These are phyloP conservation scores for Croton setiger DNA, from an alignment of 441 rosid species.

Conservation along the genomic window DNA sequence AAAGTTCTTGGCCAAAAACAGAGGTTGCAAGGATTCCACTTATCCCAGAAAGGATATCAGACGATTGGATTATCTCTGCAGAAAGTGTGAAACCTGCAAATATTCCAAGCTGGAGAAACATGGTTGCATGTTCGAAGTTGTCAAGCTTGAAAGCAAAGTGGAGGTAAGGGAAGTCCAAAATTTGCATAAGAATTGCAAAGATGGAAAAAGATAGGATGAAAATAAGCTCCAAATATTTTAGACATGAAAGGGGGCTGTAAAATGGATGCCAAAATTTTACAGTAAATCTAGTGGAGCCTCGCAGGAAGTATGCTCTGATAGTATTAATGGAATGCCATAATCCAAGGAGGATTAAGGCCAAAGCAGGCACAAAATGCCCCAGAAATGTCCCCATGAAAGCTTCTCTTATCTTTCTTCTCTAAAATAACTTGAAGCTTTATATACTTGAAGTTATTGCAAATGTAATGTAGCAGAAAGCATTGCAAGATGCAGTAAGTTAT, in stretches of 20 bases:
- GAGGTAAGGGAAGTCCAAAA: conserved; percentile 56
- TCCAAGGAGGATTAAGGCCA: conserved; percentile 65
- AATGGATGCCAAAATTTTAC: conserved; percentile 55
- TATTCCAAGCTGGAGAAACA: conserved; percentile 75
- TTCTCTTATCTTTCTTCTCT: conserved; percentile 18
- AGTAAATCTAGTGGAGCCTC: conserved; percentile 43
- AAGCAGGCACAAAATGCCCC: conserved; percentile 69
- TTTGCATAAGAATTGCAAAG: conserved; percentile 45
- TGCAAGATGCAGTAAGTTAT: conserved; percentile 11
- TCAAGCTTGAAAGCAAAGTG: conserved; percentile 50
- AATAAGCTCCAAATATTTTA: conserved; percentile 58
- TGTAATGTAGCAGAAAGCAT: background rate
- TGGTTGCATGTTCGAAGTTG: conserved; percentile 71
- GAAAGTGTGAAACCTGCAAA: conserved; percentile 64
- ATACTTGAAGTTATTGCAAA: conserved; percentile 24
- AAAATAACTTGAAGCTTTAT: conserved; percentile 23
- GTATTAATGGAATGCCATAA: conserved; percentile 75
- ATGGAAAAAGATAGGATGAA: conserved; percentile 52
- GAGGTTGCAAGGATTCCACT: conserved; percentile 62
- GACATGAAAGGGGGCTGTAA: conserved; percentile 27
- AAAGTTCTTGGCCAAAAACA: conserved; percentile 72
- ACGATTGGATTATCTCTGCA: conserved; percentile 44
- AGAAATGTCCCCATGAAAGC: conserved; percentile 64
- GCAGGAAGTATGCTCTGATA: conserved; percentile 52
- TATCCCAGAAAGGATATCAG: conserved; percentile 45